Evolutionary conservation across 192 early-diverging fungal genomes (phyloP), one percentile per base, ranked within the genome.

Genomic region (Coemansia sp.): DNA sequence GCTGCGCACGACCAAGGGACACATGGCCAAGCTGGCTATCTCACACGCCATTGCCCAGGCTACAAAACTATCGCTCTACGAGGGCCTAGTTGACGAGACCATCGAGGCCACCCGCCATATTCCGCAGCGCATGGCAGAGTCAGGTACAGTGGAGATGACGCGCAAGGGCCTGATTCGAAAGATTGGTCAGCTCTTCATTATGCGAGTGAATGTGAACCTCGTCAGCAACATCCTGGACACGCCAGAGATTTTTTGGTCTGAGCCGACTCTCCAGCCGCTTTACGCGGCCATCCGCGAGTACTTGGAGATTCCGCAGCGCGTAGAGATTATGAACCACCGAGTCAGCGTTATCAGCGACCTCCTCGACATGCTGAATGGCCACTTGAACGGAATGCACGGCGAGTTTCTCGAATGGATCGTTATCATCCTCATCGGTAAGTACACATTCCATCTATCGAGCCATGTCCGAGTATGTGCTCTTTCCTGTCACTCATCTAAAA

Each of bases 321-420:
- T 94, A 8, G 92, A 94, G 61, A 72, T 97, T 15, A 79, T 98
- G 64, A 98, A 98, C 74, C 93, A 95, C 60, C 83, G 96, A 9
- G 93, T 94, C 34, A 83, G 83, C 15, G 94, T 98, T 4, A 95
- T 98, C 56, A 88, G 87, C 66, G 90, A 96, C 68, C 73, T 98
- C 50, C 75, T 98, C 64, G 94, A 95, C 34, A 95, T 98, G 93
- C 78, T 98, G 40, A 94, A 93, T 60, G 93, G 95, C 32, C 94
- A 98, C 65, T 81, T 95, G 59, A 95, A 90, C 29, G 89, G 89
- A 34, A 89, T 88, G 34, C 93, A 98, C 63, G 90, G 88, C 53
- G 94, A 95, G 66, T 89, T 93, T 56, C 82, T 95, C 18, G 94
- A 95, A 62, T 93, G 93, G 90, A 98, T 98, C 57, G 91, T 98